Conservation (phyloP, 768 basidiomycete genomes). For the Boletus rufocinnamomeus region DNA sequence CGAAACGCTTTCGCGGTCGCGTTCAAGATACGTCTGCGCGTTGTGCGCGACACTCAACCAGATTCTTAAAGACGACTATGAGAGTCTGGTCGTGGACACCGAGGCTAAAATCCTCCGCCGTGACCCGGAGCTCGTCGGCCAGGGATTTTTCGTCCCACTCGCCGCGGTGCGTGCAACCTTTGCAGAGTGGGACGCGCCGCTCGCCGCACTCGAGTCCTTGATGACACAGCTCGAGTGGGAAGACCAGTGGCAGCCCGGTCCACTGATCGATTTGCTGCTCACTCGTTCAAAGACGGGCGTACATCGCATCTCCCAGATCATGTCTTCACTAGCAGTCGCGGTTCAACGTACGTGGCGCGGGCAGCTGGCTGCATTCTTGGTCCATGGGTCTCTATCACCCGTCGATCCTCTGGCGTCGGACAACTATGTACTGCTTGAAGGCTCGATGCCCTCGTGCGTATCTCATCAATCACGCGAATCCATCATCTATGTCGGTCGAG, state of each 20-base stretch:
- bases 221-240: conserved; percentile 61
- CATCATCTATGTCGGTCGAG: conserved; percentile 84
- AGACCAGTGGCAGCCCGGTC: conserved; percentile 63
- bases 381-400: conserved; percentile 69
- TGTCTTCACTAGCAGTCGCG: conserved; percentile 67
- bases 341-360: conserved; percentile 84
- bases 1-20: conserved; percentile 51
- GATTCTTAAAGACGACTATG: conserved; percentile 80
- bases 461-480: conserved; percentile 74
- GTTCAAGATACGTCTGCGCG: conserved; percentile 78
- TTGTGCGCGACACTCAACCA: conserved; percentile 71
- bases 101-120: conserved; percentile 77
- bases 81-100: conserved; percentile 73
- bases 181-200: conserved; percentile 85
- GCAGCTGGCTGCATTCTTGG: conserved; percentile 78
- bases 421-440: conserved; percentile 58
- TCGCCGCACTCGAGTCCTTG: conserved; percentile 68
- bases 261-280: conserved; percentile 77
- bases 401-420: conserved; percentile 69
- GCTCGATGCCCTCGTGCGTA: conserved; percentile 74
- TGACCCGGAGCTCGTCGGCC: conserved; percentile 76
- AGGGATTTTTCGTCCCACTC: conserved; percentile 81
- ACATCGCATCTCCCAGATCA: conserved; percentile 69
- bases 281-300: conserved; percentile 76
- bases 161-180: conserved; percentile 83